Base-by-base conservation (phyloP, 164 flowering plant genomes). In the Litsea cubeba region DNA sequence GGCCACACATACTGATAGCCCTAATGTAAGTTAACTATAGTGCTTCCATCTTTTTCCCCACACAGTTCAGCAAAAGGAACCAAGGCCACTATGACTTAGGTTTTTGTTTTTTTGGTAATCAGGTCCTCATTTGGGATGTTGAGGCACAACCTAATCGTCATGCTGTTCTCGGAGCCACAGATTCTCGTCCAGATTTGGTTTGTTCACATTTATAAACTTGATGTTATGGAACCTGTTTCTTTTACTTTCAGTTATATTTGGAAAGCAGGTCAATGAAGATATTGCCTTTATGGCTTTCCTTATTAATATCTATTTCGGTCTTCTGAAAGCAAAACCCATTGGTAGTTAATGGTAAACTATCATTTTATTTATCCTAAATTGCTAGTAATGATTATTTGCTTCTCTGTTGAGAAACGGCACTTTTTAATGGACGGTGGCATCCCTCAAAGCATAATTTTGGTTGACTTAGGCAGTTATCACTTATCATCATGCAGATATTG, bases 61-160 rank as follows among this genome's bases (percentile, higher is more conserved):
- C n/a, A 40, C n/a, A 68, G 12, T 5, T 28, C 14, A 40, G n/a
- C 32, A 46, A 46, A 6, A 23, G 70, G 63, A 17, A 17, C 50
- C 12, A 18, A 20, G 18, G 50, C 57, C 40, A 67, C 54, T 54
- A 15, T 62, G 72, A 63, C 49, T 65, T 74, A 40, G 22, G 54
- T 62, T 69, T 26, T 62, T n/a, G n/a, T 46, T 35, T 12, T 30
- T 40, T 70, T 6, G 54, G 71, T 14, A 73, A 73, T 71, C 75
- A n/a, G n/a, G n/a, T n/a, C n/a, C n/a, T n/a, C n/a, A n/a, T n/a
- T n/a, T n/a, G n/a, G n/a, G n/a, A n/a, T n/a, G n/a, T n/a, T n/a
- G n/a, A n/a, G n/a, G n/a, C 86, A 75, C 99, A 95, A 79, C 94
- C 99, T 58, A 95, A 90, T 80, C 96, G 97, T 64, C 99, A 91